These are phyloP conservation scores for Xylaria cubensis DNA, from an alignment of 495 filamentous ascomycete species.

Conservation along the genomic window DNA sequence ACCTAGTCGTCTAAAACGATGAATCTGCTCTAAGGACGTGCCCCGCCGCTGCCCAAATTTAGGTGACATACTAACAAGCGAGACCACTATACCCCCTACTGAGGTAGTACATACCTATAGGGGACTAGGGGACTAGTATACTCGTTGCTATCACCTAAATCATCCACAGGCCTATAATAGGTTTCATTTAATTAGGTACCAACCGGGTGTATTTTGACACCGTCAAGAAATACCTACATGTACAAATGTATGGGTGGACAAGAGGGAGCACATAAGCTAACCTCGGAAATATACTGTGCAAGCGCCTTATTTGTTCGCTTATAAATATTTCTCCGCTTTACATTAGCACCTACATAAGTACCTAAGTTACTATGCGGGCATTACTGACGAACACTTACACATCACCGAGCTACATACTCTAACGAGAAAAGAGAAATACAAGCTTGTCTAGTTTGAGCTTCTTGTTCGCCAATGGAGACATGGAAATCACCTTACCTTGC, in stretches of 20 bases:
- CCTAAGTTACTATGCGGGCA: not conserved
- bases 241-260: too few species aligned
- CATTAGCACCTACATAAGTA: not conserved
- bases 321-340: not conserved
- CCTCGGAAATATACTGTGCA: not conserved
- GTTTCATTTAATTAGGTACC: not conserved
- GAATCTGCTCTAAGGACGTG: not conserved
- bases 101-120: not conserved
- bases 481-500: not conserved
- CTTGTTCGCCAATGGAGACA: not conserved
- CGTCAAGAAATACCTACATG: not conserved
- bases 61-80: not conserved
- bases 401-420: slow-evolving; percentile 7
- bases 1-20: not conserved
- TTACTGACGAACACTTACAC: slow-evolving; percentile 7
- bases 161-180: not conserved
- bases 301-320: slow-evolving; percentile 2
- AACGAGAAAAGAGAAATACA: not conserved
- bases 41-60: not conserved
- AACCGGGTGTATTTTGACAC: not conserved
- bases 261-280: not conserved
- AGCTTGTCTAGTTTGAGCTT: not conserved
- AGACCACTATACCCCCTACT: not conserved
- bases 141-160: not conserved
- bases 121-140: not conserved